Conservation (phyloP, 768 basidiomycete genomes). For the Amanita muscaria region DNA sequence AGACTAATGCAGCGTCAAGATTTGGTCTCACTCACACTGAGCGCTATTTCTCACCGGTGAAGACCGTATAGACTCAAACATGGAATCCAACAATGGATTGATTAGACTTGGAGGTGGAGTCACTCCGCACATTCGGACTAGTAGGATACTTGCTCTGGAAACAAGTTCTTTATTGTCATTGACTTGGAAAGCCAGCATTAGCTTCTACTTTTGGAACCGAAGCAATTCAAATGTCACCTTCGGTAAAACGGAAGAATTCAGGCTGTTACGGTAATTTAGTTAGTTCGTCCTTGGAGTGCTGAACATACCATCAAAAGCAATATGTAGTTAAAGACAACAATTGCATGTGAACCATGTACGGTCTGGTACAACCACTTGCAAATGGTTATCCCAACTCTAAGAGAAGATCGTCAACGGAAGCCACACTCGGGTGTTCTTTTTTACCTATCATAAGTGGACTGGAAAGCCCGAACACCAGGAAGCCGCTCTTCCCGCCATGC, state of each 20-base stretch:
- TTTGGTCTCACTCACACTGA: background rate
- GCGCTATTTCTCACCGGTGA: conserved; percentile 48
- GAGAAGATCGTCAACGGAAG: conserved; percentile 6
- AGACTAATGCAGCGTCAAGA: conserved; percentile 38
- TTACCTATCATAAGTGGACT: conserved; percentile 79
- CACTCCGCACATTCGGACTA: conserved; percentile 82
- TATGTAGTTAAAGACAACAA: conserved; percentile 72
- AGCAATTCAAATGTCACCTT: conserved; percentile 34
- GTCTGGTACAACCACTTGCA: conserved; percentile 75
- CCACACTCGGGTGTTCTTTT: conserved; percentile 12
- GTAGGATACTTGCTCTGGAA: conserved; percentile 52
- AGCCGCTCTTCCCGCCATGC: conserved; percentile 63
- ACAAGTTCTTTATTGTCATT: conserved; percentile 70
- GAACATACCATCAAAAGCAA: conserved; percentile 65
- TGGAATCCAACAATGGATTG: conserved; percentile 56
- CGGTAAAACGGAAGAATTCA: conserved; percentile 68
- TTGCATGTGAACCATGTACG: conserved; percentile 69
- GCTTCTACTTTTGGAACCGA: no score
- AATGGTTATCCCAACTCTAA: conserved; percentile 53
- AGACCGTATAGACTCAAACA: conserved; percentile 68
- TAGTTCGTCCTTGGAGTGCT: background rate
- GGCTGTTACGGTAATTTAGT: conserved; percentile 33
- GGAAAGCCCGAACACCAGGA: conserved; percentile 70
- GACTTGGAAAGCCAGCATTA: conserved; percentile 26
- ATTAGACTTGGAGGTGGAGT: conserved; percentile 66